Base-by-base conservation (phyloP, 257 asterid species). In the Prunella vulgaris region DNA sequence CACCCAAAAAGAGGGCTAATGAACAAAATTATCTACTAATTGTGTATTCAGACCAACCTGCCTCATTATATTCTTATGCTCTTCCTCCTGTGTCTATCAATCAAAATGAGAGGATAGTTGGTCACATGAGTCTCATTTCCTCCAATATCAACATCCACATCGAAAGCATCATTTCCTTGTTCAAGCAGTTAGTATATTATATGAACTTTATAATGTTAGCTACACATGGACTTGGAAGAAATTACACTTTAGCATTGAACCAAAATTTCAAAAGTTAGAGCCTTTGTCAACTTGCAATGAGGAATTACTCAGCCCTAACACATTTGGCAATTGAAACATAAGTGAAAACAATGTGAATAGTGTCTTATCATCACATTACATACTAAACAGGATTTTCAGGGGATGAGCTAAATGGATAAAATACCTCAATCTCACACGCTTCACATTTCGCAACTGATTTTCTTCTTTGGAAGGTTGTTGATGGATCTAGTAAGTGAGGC, bases 401-500 rank as follows among this genome's bases (percentile, higher is more conserved):
- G 44, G 40, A 27, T 21, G 5, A 20, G 28, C 46, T 63, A 0
- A n/a, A n/a, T n/a, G n/a, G n/a, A n/a, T n/a, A n/a, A 66, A 69
- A 73, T 80, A 92, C 97, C 98, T 89, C 98, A 61, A 90, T 90
- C 82, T 84, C 96, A 65, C 96, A 87, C 33, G 84, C 88, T 76
- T 86, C 97, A 12, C 84, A 85, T 77, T 82, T 87, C 24, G 78
- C 68, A 64, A 65, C n/a, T n/a, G n/a, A n/a, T n/a, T n/a, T n/a
- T n/a, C n/a, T n/a, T n/a, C n/a, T n/a, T n/a, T n/a, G n/a, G n/a
- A n/a, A 94, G 84, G 83, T 81, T 85, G 86, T 94, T 94, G 74
- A 94, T 81, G 10, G 90, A 89, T 84, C 96, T 90, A 9, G 97
- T 94, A 60, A 94, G 71, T 54, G 99, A 87, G 68, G 95, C 89